These are phyloP conservation scores for Colletotrichum lini DNA, from an alignment of 2,329 filamentous ascomycete genomes.

Conservation along the genomic window DNA sequence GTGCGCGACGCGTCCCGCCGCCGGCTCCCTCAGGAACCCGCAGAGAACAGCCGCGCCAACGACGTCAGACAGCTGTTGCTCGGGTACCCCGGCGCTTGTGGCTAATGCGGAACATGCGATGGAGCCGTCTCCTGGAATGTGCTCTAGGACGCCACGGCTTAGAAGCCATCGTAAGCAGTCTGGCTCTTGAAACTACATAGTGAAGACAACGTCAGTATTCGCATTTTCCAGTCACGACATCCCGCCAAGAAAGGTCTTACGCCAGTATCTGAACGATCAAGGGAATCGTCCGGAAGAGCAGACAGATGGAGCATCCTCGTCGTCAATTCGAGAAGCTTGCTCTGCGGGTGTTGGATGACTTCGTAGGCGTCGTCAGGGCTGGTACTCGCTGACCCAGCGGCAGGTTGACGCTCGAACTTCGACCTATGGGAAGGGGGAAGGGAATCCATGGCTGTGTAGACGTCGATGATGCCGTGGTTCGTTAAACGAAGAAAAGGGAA, in stretches of 20 bases:
- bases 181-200: not conserved
- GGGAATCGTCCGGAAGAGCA: not conserved
- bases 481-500: not conserved
- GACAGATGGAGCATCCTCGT: conserved; percentile 3
- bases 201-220: not conserved
- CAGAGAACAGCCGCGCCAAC: conserved; percentile 56
- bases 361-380: conserved; percentile 14
- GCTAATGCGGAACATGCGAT: conserved; percentile 40
- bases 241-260: not conserved
- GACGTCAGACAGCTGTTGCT: conserved; percentile 45
- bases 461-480: too few relatives aligned
- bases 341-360: conserved; percentile 2
- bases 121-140: conserved; percentile 39
- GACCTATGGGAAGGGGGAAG: conserved; percentile 4
- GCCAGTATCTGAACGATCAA: not conserved
- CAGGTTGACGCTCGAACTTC: not conserved
- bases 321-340: conserved; percentile 20
- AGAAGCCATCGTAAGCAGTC: conserved; percentile 12
- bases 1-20: conserved; percentile 50
- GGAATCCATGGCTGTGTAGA: conserved; percentile 1
- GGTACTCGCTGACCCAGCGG: not conserved
- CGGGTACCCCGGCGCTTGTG: conserved; percentile 41
- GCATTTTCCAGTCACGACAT: rapidly evolving
- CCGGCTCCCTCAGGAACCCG: conserved; percentile 51
- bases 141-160: conserved; percentile 38